Base-by-base conservation (phyloP, 176 grass and related monocot genomes). In the Guadua angustifolia region DNA sequence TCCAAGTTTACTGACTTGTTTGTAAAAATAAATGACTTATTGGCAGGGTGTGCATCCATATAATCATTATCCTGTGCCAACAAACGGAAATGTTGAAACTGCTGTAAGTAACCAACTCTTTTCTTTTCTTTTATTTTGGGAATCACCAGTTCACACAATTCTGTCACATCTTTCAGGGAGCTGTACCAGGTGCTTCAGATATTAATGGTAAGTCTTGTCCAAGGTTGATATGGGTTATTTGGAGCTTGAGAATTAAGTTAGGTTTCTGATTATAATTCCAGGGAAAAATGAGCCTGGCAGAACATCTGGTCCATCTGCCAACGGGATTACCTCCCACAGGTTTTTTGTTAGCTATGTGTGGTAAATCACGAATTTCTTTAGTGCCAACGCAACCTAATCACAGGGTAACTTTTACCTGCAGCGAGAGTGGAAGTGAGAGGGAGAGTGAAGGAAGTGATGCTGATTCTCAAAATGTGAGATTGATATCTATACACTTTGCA, bases 401-500 rank as follows among this genome's bases (percentile, higher is more conserved):
- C 66, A 49, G 19, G 64, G 77, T 81, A 68, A 16, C n/a, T 59
- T 79, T 9, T 52, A 90, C 82, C 72, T 95, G 85, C 85, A 94
- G 91, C 61, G 91, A 98, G 58, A 93, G 95, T 86, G 91, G 83
- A 88, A 98, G 79, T 71, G 93, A 98, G 55, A 98, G 89, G 86
- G 94, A 94, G 66, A 95, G 89, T 83, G 93, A 95, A 87, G 95
- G 87, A 83, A 98, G 93, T 76, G 89, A 98, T 79, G 88, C 85
- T 42, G 93, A 93, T 85, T 98, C 91, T 75, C 91, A 95, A 78
- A 98, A 95, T 86, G 95, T 98, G 63, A 93, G 91, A 77, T 83
- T 69, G 78, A 65, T 80, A 1, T 71, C 45, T 78, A 17, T 43
- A 22, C 66, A 43, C 16, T 66, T 79, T 78, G 70, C 47, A 78